Conservation (phyloP, 2,329 filamentous ascomycete species). For the Cladosporium sp. region DNA sequence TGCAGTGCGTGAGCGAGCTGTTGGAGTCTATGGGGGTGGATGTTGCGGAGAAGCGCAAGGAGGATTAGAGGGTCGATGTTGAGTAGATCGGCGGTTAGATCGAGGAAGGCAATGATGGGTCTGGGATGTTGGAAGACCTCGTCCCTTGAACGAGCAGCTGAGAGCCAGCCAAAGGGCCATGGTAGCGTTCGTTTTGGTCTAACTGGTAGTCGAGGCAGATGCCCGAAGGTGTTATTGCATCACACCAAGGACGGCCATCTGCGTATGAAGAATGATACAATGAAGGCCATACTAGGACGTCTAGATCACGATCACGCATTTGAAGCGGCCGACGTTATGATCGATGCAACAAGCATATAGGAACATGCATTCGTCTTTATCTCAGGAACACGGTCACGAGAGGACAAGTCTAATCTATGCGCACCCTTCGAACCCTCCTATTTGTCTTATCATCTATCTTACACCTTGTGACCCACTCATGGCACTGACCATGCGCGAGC, state of each 20-base stretch:
- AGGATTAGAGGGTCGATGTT: constrained; percentile 30
- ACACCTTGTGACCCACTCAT: background rate
- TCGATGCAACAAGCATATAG: background rate
- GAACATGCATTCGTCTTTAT: background rate
- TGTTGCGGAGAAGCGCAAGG: constrained; percentile 37
- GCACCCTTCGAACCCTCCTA: background rate
- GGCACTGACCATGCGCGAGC: background rate
- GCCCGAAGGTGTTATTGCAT: background rate
- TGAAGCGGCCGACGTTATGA: background rate
- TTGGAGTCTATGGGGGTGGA: constrained; percentile 37
- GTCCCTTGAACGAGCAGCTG: background rate
- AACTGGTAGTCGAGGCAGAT: background rate
- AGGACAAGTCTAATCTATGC: background rate
- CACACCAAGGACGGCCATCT: background rate
- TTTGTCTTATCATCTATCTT: background rate
- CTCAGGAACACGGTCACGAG: background rate
- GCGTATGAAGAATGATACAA: background rate
- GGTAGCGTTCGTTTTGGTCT: background rate
- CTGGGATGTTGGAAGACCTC: background rate
- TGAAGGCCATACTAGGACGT: background rate
- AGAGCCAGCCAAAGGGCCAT: background rate
- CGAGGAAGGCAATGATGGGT: background rate
- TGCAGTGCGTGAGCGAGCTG: constrained; percentile 64
- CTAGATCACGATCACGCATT: background rate
- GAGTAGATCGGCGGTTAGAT: background rate